phyloP scores from a whole-genome alignment of 2,329 filamentous ascomycete genomes.

The Ascomycota sp. region DNA sequence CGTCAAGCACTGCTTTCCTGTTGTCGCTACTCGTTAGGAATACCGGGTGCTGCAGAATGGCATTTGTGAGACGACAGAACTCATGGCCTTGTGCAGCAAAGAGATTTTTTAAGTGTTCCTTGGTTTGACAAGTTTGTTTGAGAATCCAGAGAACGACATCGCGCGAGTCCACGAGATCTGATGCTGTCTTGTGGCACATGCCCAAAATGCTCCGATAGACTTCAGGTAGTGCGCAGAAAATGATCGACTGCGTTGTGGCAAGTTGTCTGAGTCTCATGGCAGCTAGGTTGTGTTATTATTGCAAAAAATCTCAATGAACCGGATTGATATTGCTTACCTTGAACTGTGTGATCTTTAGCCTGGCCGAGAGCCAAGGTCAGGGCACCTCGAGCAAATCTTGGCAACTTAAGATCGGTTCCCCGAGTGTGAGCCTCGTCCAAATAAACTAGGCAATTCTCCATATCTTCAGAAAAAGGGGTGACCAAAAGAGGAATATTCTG shows the following conservation, averaged over 20 bases:
- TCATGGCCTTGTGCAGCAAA: constrained; percentile 40
- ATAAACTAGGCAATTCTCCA: constrained; percentile 33
- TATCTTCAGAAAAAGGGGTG: constrained; percentile 31
- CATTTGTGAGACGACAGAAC: constrained; percentile 35
- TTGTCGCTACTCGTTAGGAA: constrained; percentile 16
- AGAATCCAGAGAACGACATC: constrained; percentile 35
- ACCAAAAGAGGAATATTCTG: constrained; percentile 27
- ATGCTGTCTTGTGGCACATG: constrained; percentile 4
- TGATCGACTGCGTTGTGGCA: constrained; percentile 29
- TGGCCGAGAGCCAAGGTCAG: constrained; percentile 34
- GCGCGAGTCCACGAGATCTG: constrained; percentile 3
- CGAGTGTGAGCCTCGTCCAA: constrained; percentile 28
- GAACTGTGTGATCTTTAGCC: constrained; percentile 40
- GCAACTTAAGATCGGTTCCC: constrained; percentile 38
- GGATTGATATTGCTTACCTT: constrained; percentile 20
- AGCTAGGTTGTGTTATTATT: constrained; percentile 15
- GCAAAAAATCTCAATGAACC: too few relatives aligned
- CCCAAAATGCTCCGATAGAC: constrained; percentile 41
- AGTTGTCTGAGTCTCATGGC: constrained; percentile 46
- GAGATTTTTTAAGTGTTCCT: constrained; percentile 36
- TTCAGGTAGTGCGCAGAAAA: constrained; percentile 36
- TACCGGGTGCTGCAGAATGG: constrained; percentile 18
- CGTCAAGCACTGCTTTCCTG: constrained; percentile 11
- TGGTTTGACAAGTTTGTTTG: constrained; percentile 38
- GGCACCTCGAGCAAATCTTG: constrained; percentile 22